Percentiles rank a stretch among this genome's conserved stretches.
These are phyloP conservation scores for Coemansia aciculifera DNA, from an alignment of 192 early-diverging fungal species.

Conservation along the genomic window DNA sequence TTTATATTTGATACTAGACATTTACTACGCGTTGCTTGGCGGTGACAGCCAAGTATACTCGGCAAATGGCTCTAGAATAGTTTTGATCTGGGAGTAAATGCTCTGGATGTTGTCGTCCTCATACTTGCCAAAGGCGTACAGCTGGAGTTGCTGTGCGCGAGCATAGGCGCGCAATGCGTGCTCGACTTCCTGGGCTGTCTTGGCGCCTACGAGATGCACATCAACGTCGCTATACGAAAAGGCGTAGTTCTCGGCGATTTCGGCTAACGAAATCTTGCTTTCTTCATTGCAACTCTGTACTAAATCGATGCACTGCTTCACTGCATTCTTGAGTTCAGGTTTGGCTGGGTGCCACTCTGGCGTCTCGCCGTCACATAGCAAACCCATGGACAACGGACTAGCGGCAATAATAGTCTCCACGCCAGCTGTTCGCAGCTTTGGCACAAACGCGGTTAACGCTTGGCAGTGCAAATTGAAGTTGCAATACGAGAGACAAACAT, in stretches of 20 bases:
- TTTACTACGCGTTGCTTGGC: constrained; percentile 23
- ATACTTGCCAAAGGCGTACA: constrained; percentile 15
- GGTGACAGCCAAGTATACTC: constrained; percentile 51
- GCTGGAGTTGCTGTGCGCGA: constrained; percentile 10
- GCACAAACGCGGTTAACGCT: constrained; percentile 54
- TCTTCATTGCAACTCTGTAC: constrained; percentile 16
- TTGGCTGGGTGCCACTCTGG: constrained; percentile 76
- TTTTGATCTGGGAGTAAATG: constrained; percentile 20
- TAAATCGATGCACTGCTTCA: constrained; percentile 48
- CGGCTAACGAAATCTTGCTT: constrained; percentile 48
- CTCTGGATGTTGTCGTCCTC: constrained; percentile 9
- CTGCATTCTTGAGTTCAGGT: constrained; percentile 50
- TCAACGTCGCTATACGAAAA: constrained; percentile 30
- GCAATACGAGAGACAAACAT: constrained; percentile 69
- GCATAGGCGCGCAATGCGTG: constrained; percentile 30
- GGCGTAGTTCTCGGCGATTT: constrained; percentile 57
- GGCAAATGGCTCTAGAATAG: constrained; percentile 32
- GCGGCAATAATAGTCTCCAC: constrained; percentile 65
- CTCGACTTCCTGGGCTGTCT: constrained; percentile 24
- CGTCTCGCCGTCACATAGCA: constrained; percentile 56
- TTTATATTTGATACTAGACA: not conserved
- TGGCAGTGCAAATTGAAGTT: constrained; percentile 71
- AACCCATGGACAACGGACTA: constrained; percentile 71
- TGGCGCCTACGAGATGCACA: constrained; percentile 44
- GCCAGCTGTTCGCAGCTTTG: constrained; percentile 56